Percentiles rank a stretch among this genome's conserved stretches.
Conservation (phyloP, 2,329 filamentous ascomycete genomes). For the Ophiostoma triangulosporum region DNA sequence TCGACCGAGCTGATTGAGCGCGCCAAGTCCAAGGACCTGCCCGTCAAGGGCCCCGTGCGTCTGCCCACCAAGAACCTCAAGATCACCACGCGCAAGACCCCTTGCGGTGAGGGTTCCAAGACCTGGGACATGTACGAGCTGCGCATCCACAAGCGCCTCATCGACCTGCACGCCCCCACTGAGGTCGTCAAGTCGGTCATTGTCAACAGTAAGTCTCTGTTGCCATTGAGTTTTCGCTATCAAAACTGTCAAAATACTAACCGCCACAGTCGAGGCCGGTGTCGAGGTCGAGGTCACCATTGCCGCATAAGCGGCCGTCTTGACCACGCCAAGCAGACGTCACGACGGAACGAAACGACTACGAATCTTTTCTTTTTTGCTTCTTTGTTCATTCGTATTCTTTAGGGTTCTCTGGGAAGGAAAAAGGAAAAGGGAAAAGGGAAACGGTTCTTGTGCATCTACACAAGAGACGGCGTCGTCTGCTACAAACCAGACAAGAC, state of each 20-base stretch:
- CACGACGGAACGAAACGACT: not conserved
- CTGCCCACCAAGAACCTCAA: conserved; percentile 95
- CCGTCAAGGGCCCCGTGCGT: conserved; percentile 94
- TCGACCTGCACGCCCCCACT: conserved; percentile 93
- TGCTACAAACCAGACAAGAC: not conserved
- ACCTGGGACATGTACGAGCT: conserved; percentile 91
- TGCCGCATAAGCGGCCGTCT: conserved; percentile 38
- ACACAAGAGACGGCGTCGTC: not conserved
- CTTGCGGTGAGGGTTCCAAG: conserved; percentile 99
- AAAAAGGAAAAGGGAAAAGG: not conserved
- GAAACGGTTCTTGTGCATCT: not conserved
- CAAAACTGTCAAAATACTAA: no score
- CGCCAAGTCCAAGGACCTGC: conserved; percentile 95
- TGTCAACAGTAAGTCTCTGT: conserved; percentile 49
- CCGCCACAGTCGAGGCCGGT: conserved; percentile 54
- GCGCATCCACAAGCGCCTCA: conserved; percentile 98
- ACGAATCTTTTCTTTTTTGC: not conserved
- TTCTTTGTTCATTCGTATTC: no score
- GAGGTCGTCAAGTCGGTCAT: conserved; percentile 97
- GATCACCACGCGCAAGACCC: conserved; percentile 97
- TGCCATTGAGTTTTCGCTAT: not conserved
- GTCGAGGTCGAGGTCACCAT: conserved; percentile 91
- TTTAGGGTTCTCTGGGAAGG: not conserved
- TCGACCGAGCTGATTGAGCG: conserved; percentile 97
- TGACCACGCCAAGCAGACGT: not conserved